phyloP scores from a whole-genome alignment of 805 yeast species.

The Maudiozyma saulgeensis region DNA sequence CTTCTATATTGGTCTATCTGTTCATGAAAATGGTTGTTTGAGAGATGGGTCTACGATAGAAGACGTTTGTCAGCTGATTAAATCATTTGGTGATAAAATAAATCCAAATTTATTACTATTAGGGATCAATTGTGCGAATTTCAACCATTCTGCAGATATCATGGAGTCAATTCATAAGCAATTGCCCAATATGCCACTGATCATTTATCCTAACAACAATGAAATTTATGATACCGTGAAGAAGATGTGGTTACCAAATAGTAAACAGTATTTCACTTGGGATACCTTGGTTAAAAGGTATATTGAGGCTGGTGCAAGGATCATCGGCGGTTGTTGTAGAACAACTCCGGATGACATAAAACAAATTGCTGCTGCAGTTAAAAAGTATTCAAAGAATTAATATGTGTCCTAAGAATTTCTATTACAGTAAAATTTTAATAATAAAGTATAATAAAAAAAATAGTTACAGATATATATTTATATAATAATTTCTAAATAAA shows the following conservation, averaged over 20 bases:
- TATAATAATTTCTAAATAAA: no score
- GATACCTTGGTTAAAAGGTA: slow-evolving; percentile 32
- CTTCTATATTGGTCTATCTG: slow-evolving; percentile 38
- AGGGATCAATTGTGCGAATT: slow-evolving; percentile 64
- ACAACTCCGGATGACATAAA: slow-evolving; percentile 43
- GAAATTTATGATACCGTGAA: slow-evolving; percentile 46
- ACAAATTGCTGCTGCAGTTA: slow-evolving; percentile 13
- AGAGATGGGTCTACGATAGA: slow-evolving; percentile 44
- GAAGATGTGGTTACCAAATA: slow-evolving; percentile 33
- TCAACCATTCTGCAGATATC: slow-evolving; percentile 33
- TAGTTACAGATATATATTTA: no score
- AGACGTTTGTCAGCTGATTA: slow-evolving; percentile 22
- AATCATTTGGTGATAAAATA: slow-evolving; percentile 11
- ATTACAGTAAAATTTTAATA: background rate
- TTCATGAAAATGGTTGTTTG: slow-evolving; percentile 29
- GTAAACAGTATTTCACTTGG: slow-evolving; percentile 30
- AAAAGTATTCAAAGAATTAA: background rate
- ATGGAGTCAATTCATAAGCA: slow-evolving; percentile 20
- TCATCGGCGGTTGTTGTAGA: slow-evolving; percentile 73
- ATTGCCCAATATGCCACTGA: slow-evolving; percentile 30
- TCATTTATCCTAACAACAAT: slow-evolving; percentile 72
- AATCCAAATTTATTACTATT: slow-evolving; percentile 35
- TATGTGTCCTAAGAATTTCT: background rate
- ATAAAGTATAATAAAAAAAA: background rate
- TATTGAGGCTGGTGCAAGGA: slow-evolving; percentile 34